Conservation (phyloP, 176 grass and related monocot genomes). For the Oryza brachyantha region DNA sequence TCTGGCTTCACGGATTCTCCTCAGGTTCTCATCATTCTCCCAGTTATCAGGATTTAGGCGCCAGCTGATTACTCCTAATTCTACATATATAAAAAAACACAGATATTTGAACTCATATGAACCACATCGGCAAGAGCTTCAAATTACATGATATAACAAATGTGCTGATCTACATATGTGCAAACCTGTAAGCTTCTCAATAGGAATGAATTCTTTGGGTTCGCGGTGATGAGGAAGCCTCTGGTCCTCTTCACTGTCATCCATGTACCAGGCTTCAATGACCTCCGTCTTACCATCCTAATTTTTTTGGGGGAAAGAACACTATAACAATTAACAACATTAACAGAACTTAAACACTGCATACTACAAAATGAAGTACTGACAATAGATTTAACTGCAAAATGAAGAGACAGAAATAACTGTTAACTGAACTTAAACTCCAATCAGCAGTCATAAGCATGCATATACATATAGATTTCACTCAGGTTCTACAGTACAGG, state of each 20-base stretch:
- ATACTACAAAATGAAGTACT: background rate
- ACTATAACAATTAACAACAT: too few species aligned
- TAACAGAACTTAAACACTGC: background rate
- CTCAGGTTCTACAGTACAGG: too few species aligned
- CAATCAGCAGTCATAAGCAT: background rate
- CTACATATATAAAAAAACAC: constrained; percentile 75
- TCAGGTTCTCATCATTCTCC: constrained; percentile 85
- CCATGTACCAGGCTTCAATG: constrained; percentile 90
- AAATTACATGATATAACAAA: background rate
- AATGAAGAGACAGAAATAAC: too few species aligned
- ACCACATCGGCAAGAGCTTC: background rate
- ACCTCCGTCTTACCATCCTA: constrained; percentile 94
- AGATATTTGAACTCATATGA: background rate
- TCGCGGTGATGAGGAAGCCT: constrained; percentile 82
- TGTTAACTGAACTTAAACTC: background rate
- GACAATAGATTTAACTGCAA: background rate
- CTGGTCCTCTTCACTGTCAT: constrained; percentile 78
- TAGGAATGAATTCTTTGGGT: constrained; percentile 78
- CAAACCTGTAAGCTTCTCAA: constrained; percentile 70
- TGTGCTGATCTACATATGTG: background rate
- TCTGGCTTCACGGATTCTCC: constrained; percentile 91
- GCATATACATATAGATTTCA: background rate
- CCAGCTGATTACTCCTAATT: constrained; percentile 87
- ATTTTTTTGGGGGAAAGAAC: constrained; percentile 24
- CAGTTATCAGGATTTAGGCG: constrained; percentile 64